Percentiles rank a stretch among this genome's conserved stretches.
These are phyloP conservation scores for Aspergillus brunneoviolaceus DNA, from an alignment of 2,329 filamentous ascomycete species.

Conservation along the genomic window DNA sequence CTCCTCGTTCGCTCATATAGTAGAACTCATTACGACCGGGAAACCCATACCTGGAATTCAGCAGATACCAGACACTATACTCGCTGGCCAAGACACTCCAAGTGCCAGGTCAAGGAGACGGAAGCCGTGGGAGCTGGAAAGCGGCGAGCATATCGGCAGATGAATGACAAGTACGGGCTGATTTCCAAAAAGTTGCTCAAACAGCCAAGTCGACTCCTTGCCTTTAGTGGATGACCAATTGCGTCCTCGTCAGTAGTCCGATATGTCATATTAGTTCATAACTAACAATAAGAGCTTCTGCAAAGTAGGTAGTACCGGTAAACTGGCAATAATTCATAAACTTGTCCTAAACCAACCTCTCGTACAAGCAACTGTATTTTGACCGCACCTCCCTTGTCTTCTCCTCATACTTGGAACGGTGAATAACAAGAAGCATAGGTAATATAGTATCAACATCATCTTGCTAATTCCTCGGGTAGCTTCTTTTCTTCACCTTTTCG, in stretches of 20 bases:
- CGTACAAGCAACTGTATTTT: constrained; percentile 19
- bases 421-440: background rate
- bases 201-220: background rate
- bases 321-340: background rate
- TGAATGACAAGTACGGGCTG: background rate
- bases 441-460: background rate
- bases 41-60: constrained; percentile 83
- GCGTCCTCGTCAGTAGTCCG: background rate
- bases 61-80: constrained; percentile 77
- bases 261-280: constrained; percentile 12
- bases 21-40: constrained; percentile 78
- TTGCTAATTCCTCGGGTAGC: background rate
- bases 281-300: constrained; percentile 2
- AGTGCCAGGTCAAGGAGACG: constrained; percentile 54
- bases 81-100: constrained; percentile 65
- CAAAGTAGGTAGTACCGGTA: constrained; percentile 1
- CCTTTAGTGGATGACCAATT: background rate
- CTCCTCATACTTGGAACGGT: constrained; percentile 18
- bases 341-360: constrained; percentile 20
- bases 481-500: background rate
- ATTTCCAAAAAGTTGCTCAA: background rate
- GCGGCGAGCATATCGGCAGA: constrained; percentile 27
- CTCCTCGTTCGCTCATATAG: constrained; percentile 78
- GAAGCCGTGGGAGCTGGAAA: constrained; percentile 77
- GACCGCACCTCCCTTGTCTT: constrained; percentile 14